These are phyloP conservation scores for Posidonia oceanica DNA, from an alignment of 116 monocot genomes.

Conservation along the genomic window DNA sequence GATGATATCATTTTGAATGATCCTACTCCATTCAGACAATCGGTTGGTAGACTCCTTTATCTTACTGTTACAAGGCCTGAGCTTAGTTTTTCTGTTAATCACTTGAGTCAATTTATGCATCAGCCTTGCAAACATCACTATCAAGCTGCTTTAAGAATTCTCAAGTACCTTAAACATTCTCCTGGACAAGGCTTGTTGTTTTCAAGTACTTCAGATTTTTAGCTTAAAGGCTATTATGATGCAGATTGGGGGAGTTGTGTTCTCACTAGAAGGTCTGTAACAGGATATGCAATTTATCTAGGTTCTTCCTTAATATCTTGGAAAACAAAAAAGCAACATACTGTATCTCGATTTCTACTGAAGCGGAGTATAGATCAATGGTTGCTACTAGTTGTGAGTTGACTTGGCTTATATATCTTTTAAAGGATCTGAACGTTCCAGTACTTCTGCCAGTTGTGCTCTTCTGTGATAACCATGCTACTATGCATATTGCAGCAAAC, in stretches of 20 bases:
- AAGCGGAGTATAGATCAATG: no score
- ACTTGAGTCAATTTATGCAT: neutral
- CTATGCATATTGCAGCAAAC: neutral
- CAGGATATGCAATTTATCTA: no score
- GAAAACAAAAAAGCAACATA: neutral
- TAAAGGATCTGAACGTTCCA: neutral
- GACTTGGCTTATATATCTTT: neutral
- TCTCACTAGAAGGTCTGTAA: no score
- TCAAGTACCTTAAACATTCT: neutral
- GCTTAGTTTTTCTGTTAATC: neutral
- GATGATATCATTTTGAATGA: neutral
- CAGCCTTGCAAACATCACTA: neutral
- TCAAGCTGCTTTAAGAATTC: neutral
- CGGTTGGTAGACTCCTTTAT: neutral
- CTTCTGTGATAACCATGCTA: neutral
- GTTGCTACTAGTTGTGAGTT: no score
- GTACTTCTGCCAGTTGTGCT: neutral
- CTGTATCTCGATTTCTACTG: neutral
- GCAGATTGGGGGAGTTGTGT: no score
- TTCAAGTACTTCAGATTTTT: no score
- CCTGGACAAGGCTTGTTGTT: neutral
- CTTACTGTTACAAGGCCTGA: neutral
- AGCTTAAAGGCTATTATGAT: no score
- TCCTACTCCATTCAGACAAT: neutral
- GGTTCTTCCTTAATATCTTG: no score